Conservation (phyloP, 352 stramenopile genomes). For the Phytophthora melonis region DNA sequence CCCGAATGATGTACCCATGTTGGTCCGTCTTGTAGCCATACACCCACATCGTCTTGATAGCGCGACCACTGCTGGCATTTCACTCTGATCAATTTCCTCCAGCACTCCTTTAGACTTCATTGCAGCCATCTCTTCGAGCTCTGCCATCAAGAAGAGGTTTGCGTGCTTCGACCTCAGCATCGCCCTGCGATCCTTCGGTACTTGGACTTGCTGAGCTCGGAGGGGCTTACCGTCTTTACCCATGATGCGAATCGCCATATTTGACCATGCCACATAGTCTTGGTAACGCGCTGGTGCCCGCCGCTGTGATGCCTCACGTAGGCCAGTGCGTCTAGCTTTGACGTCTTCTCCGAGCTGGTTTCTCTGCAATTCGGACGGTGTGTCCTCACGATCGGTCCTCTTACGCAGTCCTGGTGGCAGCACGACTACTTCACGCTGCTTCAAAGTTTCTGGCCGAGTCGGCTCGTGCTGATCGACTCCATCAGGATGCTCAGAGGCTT, state of each 20-base stretch:
- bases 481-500: neutral
- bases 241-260: neutral
- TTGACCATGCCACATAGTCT: slow-evolving; percentile 5
- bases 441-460: neutral
- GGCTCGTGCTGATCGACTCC: neutral
- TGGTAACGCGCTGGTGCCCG: neutral
- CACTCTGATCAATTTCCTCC: neutral
- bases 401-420: neutral
- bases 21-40: slow-evolving; percentile 9
- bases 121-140: slow-evolving; percentile 10
- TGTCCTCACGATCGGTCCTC: neutral
- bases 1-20: neutral
- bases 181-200: neutral
- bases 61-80: neutral
- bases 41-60: slow-evolving; percentile 17
- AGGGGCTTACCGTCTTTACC: neutral
- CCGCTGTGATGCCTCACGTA: neutral
- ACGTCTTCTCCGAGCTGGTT: neutral
- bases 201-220: neutral
- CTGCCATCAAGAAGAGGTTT: neutral
- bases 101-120: neutral
- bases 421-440: neutral
- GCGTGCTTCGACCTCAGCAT: neutral
- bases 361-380: neutral
- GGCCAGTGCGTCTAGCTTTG: slow-evolving; percentile 1